Conservation (phyloP, 2,329 filamentous ascomycete species). For the Alternaria brassicicola region DNA sequence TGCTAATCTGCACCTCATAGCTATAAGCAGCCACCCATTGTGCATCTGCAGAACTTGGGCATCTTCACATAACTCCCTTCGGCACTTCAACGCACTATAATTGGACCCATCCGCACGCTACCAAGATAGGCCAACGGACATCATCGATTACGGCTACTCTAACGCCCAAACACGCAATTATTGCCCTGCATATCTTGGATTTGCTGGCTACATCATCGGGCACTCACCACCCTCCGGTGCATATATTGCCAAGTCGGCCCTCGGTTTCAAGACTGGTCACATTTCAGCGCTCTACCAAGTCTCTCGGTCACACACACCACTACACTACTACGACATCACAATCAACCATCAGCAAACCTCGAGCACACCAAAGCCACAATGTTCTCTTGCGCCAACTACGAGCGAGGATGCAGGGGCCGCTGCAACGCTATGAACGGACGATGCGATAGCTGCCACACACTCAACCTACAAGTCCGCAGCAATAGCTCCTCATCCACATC, state of each 20-base stretch:
- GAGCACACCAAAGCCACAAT: conserved; percentile 34
- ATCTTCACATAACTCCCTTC: conserved; percentile 4
- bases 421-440: conserved; percentile 48
- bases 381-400: conserved; percentile 55
- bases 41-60: conserved; percentile 2
- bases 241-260: conserved; percentile 32
- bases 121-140: conserved; percentile 32
- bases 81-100: conserved; percentile 12
- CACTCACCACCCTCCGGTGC: conserved; percentile 26
- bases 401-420: conserved; percentile 52
- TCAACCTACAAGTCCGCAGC: conserved; percentile 48
- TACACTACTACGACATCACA: background rate
- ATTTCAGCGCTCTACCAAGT: conserved; percentile 4
- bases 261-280: background rate
- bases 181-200: conserved; percentile 32
- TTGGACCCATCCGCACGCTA: conserved; percentile 25
- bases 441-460: conserved; percentile 48
- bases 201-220: conserved; percentile 38
- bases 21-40: conserved; percentile 6
- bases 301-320: background rate
- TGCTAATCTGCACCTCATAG: background rate
- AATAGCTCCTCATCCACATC: conserved; percentile 42
- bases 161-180: conserved; percentile 25
- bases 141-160: conserved; percentile 26
- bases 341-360: background rate